Conservation (phyloP, 129 eudicot genomes). For the Sambucus nigra region DNA sequence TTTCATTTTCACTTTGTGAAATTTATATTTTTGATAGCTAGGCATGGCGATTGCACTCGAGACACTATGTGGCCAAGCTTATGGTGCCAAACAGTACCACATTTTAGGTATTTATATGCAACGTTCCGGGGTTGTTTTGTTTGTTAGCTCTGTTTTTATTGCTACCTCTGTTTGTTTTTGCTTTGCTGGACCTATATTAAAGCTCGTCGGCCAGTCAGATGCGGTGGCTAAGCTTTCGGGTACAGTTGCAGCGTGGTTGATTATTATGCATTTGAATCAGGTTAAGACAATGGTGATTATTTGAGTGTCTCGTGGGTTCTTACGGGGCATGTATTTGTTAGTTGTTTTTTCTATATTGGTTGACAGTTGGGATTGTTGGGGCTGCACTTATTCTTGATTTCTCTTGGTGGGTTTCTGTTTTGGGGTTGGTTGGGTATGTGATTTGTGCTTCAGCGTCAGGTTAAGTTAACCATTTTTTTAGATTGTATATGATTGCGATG, state of each 20-base stretch:
- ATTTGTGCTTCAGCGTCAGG: constrained; percentile 25
- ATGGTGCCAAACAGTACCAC: constrained; percentile 35
- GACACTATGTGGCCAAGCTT: constrained; percentile 64
- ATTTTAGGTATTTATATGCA: constrained; percentile 62
- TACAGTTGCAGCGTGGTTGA: constrained; percentile 34
- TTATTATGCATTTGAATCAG: constrained; percentile 44
- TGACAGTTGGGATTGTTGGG: constrained; percentile 30
- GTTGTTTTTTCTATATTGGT: constrained; percentile 27
- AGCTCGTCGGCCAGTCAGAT: constrained; percentile 34
- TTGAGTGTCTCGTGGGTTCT: constrained; percentile 25
- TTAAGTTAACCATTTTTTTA: too few species aligned
- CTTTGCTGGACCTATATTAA: constrained; percentile 40
- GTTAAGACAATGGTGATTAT: constrained; percentile 33
- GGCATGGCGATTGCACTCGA: constrained; percentile 68
- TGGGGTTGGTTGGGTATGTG: constrained; percentile 16
- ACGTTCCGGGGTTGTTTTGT: constrained; percentile 49
- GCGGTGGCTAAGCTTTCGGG: constrained; percentile 44
- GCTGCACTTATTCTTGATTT: constrained; percentile 26
- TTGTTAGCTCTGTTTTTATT: constrained; percentile 23
- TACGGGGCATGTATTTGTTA: constrained; percentile 21
- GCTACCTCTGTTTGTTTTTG: constrained; percentile 36
- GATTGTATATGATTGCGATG: too few species aligned
- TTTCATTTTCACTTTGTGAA: not conserved
- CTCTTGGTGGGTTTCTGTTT: constrained; percentile 40
- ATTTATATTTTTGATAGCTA: constrained; percentile 14